Evolutionary conservation across 192 early-diverging fungal genomes (phyloP).

Genomic region (Rhizophagus clarus): DNA sequence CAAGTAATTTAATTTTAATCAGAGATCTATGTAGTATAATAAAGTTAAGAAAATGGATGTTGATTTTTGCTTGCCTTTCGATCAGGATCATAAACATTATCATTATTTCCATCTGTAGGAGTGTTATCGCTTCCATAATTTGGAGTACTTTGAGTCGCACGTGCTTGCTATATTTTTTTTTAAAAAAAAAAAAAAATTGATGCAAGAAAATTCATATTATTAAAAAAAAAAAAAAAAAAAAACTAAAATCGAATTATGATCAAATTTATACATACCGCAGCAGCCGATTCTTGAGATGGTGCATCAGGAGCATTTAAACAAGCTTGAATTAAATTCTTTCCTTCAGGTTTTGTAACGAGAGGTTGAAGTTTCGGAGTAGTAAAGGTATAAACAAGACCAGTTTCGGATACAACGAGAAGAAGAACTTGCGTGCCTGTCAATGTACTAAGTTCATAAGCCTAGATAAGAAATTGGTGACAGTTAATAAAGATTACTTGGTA

Average conservation of each 20-base stretch:
- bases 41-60: not conserved
- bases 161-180: not conserved
- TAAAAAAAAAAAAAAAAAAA: not conserved
- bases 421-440: slow-evolving; percentile 95
- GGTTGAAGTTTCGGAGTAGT: slow-evolving; percentile 94
- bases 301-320: slow-evolving; percentile 88
- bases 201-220: too few relatives aligned
- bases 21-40: not conserved
- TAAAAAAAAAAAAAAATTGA: not conserved
- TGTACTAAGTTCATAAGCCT: slow-evolving; percentile 91
- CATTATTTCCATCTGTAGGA: slow-evolving; percentile 1
- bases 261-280: slow-evolving; percentile 33
- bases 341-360: slow-evolving; percentile 87
- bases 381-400: slow-evolving; percentile 94
- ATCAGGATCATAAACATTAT: slow-evolving; percentile 12
- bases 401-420: slow-evolving; percentile 91
- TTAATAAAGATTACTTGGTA: not conserved
- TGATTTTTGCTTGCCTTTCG: slow-evolving; percentile 16
- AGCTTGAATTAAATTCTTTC: slow-evolving; percentile 89
- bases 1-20: not conserved
- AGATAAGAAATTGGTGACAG: not conserved
- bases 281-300: slow-evolving; percentile 30
- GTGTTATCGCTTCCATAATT: slow-evolving; percentile 22
- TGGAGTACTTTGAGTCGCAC: slow-evolving; percentile 5
- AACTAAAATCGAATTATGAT: not conserved